Evolutionary conservation across 2,329 filamentous ascomycete genomes (phyloP).

Genomic region (Aspergillaceae sp.): DNA sequence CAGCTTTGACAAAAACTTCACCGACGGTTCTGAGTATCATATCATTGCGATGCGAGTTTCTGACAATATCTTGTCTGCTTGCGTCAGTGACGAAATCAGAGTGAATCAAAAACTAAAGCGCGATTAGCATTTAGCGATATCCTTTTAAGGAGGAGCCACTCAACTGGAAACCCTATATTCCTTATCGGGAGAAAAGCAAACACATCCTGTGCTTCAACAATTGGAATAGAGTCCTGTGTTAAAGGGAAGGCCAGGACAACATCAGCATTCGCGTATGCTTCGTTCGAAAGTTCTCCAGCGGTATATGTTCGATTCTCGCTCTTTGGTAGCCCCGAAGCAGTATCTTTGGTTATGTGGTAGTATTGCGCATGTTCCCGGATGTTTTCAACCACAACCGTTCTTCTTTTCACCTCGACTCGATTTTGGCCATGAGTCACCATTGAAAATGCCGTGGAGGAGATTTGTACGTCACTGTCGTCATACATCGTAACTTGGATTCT

Average conservation of each 20-base stretch:
- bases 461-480: slow-evolving; percentile 7
- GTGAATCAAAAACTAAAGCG: slow-evolving; percentile 41
- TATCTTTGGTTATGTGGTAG: slow-evolving; percentile 25
- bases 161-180: slow-evolving; percentile 36
- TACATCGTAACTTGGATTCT: slow-evolving; percentile 14
- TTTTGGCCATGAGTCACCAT: background rate
- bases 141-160: slow-evolving; percentile 1
- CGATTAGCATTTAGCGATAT: slow-evolving; percentile 1
- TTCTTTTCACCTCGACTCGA: background rate
- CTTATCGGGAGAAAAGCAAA: slow-evolving; percentile 43
- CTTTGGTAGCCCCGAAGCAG: slow-evolving; percentile 5
- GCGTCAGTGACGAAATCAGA: slow-evolving; percentile 43
- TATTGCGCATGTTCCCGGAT: slow-evolving; percentile 2
- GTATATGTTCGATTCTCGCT: slow-evolving; percentile 14
- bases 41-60: slow-evolving; percentile 27
- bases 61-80: slow-evolving; percentile 35
- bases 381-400: background rate
- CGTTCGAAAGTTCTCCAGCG: background rate
- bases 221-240: slow-evolving; percentile 19
- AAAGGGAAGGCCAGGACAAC: slow-evolving; percentile 43
- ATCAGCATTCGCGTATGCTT: slow-evolving; percentile 16
- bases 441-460: slow-evolving; percentile 1
- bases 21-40: slow-evolving; percentile 29
- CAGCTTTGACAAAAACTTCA: slow-evolving; percentile 31
- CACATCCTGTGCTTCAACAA: slow-evolving; percentile 34